Percentiles rank a stretch among this genome's conserved stretches.
Conservation (phyloP, 139 green algal genomes). For the Marvania coccoides region DNA sequence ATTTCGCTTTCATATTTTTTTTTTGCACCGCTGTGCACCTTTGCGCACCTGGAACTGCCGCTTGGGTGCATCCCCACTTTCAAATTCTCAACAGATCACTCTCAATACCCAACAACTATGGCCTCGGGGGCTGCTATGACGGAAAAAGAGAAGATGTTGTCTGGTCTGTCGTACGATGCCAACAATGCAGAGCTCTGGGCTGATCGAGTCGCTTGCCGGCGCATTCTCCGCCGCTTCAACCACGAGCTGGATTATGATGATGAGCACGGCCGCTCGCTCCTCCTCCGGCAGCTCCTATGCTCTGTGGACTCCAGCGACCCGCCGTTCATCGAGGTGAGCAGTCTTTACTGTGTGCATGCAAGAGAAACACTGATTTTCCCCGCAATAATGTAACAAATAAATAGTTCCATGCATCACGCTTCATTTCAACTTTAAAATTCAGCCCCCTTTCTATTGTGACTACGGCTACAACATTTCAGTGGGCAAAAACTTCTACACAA, state of each 20-base stretch:
- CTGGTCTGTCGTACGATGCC: slow-evolving; percentile 28
- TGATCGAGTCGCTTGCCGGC: slow-evolving; percentile 15
- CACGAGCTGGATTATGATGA: slow-evolving; percentile 3
- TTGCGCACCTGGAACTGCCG: too few relatives aligned
- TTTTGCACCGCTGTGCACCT: too few relatives aligned
- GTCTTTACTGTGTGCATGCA: slow-evolving; percentile 36
- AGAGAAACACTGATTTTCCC: background rate
- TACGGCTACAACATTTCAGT: slow-evolving; percentile 35
- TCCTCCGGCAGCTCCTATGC: slow-evolving; percentile 22
- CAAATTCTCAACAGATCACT: too few relatives aligned
- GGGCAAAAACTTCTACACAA: slow-evolving; percentile 31
- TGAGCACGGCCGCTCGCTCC: background rate
- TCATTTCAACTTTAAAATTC: background rate
- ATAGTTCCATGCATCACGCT: background rate
- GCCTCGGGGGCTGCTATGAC: background rate
- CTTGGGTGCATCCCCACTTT: too few relatives aligned
- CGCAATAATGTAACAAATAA: background rate
- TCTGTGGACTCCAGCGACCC: slow-evolving; percentile 17
- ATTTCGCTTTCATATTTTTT: too few relatives aligned
- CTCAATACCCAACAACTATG: too few relatives aligned
- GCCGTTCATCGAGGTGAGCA: slow-evolving; percentile 40
- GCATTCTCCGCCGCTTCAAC: slow-evolving; percentile 17
- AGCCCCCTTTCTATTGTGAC: background rate
- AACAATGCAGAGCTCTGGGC: slow-evolving; percentile 17
- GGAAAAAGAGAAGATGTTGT: slow-evolving; percentile 27